Evolutionary conservation across 2,329 filamentous ascomycete species (phyloP), one percentile per base, ranked within the genome.

Genomic region (Paracoccidioides brasiliensis): DNA sequence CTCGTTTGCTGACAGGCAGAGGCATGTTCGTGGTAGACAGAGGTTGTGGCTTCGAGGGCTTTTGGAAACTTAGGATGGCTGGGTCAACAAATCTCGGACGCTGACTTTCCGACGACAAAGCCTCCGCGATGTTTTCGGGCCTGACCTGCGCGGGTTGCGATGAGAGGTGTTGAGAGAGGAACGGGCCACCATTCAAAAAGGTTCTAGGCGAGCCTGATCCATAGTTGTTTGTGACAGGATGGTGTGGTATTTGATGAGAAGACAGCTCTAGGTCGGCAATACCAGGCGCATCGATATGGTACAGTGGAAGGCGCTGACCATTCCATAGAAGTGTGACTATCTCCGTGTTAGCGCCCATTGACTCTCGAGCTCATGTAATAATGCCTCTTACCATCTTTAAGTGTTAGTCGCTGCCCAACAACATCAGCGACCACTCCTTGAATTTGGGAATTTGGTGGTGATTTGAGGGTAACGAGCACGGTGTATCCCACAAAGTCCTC

Each of bases 401-500:
- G 76, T 35, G 81, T 82, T 60, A 94, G 72, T 58, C 82, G 84
- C 65, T 81, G 79, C 32, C 85, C 83, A 58, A 84, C 78, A 54
- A 91, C 83, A 62, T 83, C 78, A 58, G 81, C 79, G 40, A 94
- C 85, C 28, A 81, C 80, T 53, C 88, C 88, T 58, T 82, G 81
- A 52, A 91, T 73, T 63, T 80, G 76, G 44, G 79, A 80, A 58
- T 80, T 80, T 2, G 79, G 77, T 53, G 85, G 84, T 57, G 81
- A 76, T 63, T 78, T 80, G 60, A 93, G 77, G 40, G 84, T 85
- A 64, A 93, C 83, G 58, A 82, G 74, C 72, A 93, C 88, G 58
- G 84, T 82, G 69, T 88, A 79, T 59, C 88, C 88, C 64, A 88
- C 82, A 68, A 91, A 89, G 65, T 82, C 77, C 57, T 78, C 76